Conservation (phyloP, 305 asterid species). For the Fraxinus greggii region DNA sequence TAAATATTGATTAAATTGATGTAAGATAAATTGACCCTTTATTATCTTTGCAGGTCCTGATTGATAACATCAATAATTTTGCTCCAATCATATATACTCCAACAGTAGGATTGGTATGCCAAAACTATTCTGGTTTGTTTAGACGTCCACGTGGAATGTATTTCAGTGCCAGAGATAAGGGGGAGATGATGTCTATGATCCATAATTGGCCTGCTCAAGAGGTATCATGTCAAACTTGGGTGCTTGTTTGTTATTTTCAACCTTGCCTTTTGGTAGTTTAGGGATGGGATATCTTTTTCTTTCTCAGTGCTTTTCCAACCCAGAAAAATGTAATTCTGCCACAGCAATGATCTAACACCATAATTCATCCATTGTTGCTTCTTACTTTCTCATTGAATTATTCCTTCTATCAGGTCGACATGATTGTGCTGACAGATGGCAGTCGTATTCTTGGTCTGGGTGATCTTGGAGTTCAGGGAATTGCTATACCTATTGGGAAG, state of each 20-base stretch:
- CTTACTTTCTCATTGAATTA: conserved; percentile 24
- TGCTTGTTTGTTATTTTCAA: conserved; percentile 15
- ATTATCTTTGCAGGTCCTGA: conserved; percentile 63
- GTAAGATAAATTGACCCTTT: conserved; percentile 20
- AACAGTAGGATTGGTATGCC: conserved; percentile 97
- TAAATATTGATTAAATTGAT: conserved; percentile 4
- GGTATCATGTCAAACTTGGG: conserved; percentile 42
- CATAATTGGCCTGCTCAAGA: conserved; percentile 90
- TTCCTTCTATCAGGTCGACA: conserved; percentile 70
- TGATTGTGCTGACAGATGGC: conserved; percentile 98
- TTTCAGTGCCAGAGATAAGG: conserved; percentile 97
- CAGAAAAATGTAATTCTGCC: not conserved
- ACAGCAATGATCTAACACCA: not conserved
- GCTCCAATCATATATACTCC: conserved; percentile 98
- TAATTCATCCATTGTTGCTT: conserved; percentile 11
- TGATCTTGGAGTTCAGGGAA: conserved; percentile 99
- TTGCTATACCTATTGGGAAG: conserved; percentile 95
- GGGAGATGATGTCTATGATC: conserved; percentile 99
- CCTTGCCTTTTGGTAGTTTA: not conserved
- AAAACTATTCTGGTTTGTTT: conserved; percentile 93
- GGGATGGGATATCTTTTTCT: not conserved
- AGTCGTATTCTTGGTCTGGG: conserved; percentile 99
- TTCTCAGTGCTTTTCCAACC: conserved; percentile 1
- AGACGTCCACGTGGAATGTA: conserved; percentile 99
- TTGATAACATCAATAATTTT: conserved; percentile 81